These are phyloP conservation scores for Malassezia caprae DNA, from an alignment of 1,284 basidiomycete genomes.

Conservation along the genomic window DNA sequence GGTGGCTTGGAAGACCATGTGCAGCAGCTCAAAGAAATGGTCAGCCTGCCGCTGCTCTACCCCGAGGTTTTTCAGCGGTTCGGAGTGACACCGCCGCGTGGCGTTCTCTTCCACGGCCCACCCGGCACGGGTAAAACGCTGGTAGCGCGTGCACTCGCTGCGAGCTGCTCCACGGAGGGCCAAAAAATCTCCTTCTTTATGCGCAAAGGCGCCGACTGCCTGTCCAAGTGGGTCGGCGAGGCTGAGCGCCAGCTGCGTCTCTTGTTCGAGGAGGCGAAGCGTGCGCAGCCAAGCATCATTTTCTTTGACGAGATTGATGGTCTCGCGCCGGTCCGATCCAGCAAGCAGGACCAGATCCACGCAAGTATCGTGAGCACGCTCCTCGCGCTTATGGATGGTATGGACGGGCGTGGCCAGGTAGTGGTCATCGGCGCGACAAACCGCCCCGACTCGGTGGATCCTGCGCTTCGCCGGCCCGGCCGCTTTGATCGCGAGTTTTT, in stretches of 20 bases:
- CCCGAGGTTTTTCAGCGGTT: constrained; percentile 96
- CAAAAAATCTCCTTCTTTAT: constrained; percentile 96
- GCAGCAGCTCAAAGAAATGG: constrained; percentile 97
- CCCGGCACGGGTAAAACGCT: constrained; percentile 48
- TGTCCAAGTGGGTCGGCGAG: constrained; percentile 99
- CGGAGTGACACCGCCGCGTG: constrained; percentile 85
- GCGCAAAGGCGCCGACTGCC: constrained; percentile 96
- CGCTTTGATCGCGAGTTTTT: constrained; percentile 98
- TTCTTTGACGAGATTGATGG: constrained; percentile 99
- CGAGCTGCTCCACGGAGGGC: constrained; percentile 79
- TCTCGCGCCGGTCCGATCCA: constrained; percentile 89
- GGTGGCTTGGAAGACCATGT: constrained; percentile 94
- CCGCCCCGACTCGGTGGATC: constrained; percentile 89
- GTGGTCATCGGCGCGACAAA: constrained; percentile 99
- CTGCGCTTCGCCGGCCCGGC: constrained; percentile 83
- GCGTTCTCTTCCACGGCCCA: constrained; percentile 71
- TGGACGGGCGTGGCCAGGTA: constrained; percentile 91
- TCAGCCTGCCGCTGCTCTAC: constrained; percentile 83
- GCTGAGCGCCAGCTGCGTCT: constrained; percentile 90
- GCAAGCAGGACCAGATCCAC: constrained; percentile 98
- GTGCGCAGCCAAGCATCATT: constrained; percentile 86
- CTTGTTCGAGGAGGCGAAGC: constrained; percentile 89
- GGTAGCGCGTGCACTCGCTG: constrained; percentile 76
- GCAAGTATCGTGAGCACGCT: constrained; percentile 93
- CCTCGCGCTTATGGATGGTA: constrained; percentile 95